phyloP scores from a whole-genome alignment of 2,329 filamentous ascomycete species.

The Ceratocystis albifundus region DNA sequence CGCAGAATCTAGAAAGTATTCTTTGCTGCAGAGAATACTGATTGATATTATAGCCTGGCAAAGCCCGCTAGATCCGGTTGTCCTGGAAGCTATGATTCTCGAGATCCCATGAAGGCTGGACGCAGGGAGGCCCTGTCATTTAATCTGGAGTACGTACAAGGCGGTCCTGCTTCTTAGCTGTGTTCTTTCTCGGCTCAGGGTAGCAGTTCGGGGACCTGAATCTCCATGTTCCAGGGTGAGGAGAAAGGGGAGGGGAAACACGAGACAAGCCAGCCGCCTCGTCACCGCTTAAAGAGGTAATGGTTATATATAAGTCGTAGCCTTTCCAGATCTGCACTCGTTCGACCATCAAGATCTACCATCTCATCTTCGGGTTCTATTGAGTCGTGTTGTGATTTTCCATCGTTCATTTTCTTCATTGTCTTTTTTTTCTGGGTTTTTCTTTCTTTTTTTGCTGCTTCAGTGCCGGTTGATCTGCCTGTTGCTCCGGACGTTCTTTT shows the following conservation, averaged over 20 bases:
- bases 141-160: not conserved
- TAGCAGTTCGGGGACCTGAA: not conserved
- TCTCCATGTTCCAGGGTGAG: not conserved
- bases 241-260: not conserved
- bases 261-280: not conserved
- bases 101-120: not conserved
- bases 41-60: not conserved
- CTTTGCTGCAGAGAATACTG: not conserved
- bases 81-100: not conserved
- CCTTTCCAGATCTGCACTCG: not conserved
- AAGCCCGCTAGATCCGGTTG: not conserved
- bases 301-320: not conserved
- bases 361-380: not conserved
- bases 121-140: not conserved
- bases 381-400: constrained; percentile 1
- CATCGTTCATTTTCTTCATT: not conserved
- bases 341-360: not conserved
- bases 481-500: constrained; percentile 11
- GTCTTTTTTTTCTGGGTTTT: too few relatives aligned
- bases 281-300: not conserved
- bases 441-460: not conserved
- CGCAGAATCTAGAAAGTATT: not conserved
- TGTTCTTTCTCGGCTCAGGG: not conserved
- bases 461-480: constrained; percentile 7
- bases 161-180: not conserved